Base-by-base conservation (phyloP, 441 rosid genomes). In the Melastoma candidum region DNA sequence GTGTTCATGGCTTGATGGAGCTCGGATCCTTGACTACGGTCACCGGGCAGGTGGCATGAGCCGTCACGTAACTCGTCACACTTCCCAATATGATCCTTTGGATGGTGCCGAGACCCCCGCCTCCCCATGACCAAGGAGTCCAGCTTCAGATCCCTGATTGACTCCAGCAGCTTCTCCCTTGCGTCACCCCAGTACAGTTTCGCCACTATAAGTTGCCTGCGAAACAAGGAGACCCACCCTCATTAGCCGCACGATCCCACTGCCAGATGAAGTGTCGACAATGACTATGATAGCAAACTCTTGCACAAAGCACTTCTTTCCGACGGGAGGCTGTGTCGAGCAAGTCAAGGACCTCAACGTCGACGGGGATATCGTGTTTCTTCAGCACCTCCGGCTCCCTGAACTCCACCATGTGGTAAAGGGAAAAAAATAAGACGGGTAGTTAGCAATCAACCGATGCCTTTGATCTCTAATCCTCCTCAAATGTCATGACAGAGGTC, bases 121-220 rank as follows among this genome's bases (percentile, higher is more conserved):
- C 22, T 86, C 55, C 95, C 97, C 90, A 88, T 81, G 51, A 86
- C 82, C 58, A 92, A 13, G 46, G 85, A 84, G 48, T 92, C 95
- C 29, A 92, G 77, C 61, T 88, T 84, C 57, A 92, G 82, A 69
- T 80, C 95, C 45, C 77, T 81, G 47, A 78, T 54, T 3, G 97
- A 84, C 47, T 92, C 90, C 1, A 88, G 57, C 7, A 92, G 67
- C 72, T 71, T 79, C 67, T 92, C 98, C 52, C 98, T 86, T 1
- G 98, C 81, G 47, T 92, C 95, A 55, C 95, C 98, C 95, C 94
- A 86, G 68, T 92, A 92, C 39, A 88, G 51, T 49, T 92, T 92
- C 12, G 92, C 53, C 27, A 88, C 77, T 1, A 84, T 63, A 4
- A 17, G 64, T 55, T 25, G 82, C 70, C 97, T 85, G 54, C 1